A percentile compares a stretch with the other conserved stretches of the same genome.
Conservation (phyloP, 441 rosid species). For the Dalechampia spathulata region DNA sequence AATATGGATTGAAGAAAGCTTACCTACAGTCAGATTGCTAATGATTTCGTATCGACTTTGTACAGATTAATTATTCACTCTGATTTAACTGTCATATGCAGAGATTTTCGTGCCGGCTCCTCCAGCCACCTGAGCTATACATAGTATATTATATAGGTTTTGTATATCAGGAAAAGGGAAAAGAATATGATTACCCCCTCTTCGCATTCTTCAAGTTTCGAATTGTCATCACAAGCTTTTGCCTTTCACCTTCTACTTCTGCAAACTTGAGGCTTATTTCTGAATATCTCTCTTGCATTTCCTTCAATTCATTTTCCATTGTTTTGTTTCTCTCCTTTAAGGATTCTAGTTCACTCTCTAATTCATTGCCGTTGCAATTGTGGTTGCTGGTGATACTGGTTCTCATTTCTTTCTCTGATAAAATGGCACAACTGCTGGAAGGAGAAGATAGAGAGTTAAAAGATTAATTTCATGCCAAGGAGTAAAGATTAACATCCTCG, state of each 20-base stretch:
- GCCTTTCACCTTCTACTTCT: slow-evolving; percentile 96
- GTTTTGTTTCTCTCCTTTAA: slow-evolving; percentile 43
- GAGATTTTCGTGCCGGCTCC: slow-evolving; percentile 7
- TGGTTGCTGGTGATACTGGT: slow-evolving; percentile 1
- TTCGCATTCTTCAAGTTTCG: slow-evolving; percentile 53
- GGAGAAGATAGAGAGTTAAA: background rate
- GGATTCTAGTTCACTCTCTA: slow-evolving; percentile 30
- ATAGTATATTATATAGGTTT: slow-evolving; percentile 15
- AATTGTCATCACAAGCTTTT: slow-evolving; percentile 72
- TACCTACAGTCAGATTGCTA: slow-evolving; percentile 17
- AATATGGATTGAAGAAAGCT: slow-evolving; percentile 16
- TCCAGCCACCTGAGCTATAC: slow-evolving; percentile 30
- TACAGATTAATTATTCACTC: slow-evolving; percentile 34
- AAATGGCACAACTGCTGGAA: slow-evolving; percentile 15
- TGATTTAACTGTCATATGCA: slow-evolving; percentile 5
- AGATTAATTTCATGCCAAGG: background rate
- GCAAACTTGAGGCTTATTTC: slow-evolving; percentile 89
- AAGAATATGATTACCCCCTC: slow-evolving; percentile 23
- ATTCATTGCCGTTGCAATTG: slow-evolving; percentile 9
- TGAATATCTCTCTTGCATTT: slow-evolving; percentile 78
- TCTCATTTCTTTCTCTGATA: slow-evolving; percentile 17
- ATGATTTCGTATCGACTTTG: slow-evolving; percentile 22
- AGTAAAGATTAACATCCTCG: too few species aligned
- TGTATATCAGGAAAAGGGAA: slow-evolving; percentile 3
- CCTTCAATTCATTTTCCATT: slow-evolving; percentile 71